phyloP scores from a whole-genome alignment of 1,139 yeast genomes.

The Saccharomyces hybrid region DNA sequence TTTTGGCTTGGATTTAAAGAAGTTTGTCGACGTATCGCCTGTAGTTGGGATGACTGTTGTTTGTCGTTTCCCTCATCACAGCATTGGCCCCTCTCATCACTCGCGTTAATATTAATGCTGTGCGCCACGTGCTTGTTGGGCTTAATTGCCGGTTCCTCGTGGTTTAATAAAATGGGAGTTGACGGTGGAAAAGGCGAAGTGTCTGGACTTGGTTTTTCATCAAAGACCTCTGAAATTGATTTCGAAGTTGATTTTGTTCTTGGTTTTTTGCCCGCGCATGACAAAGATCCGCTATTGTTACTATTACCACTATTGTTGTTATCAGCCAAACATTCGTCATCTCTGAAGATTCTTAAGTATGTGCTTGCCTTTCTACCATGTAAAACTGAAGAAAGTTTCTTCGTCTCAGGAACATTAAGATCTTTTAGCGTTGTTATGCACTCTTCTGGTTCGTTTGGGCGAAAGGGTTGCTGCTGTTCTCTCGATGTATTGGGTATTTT shows the following conservation, averaged over 20 bases:
- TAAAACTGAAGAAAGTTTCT: conserved; percentile 15
- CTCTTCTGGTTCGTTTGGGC: background rate
- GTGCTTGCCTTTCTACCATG: conserved; percentile 33
- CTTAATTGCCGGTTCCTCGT: conserved; percentile 1
- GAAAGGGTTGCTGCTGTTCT: background rate
- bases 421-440: conserved; percentile 14
- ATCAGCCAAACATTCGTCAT: conserved; percentile 16
- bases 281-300: background rate
- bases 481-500: background rate
- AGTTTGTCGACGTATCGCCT: background rate
- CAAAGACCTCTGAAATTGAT: background rate
- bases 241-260: background rate
- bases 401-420: conserved; percentile 20
- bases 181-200: background rate
- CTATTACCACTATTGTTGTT: background rate
- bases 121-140: background rate
- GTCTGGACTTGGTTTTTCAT: background rate
- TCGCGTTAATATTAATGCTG: background rate
- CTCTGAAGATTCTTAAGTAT: conserved; percentile 30
- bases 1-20: background rate
- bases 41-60: background rate
- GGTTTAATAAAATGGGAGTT: background rate
- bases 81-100: background rate
- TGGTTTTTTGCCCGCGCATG: background rate
- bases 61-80: background rate